phyloP scores from a whole-genome alignment of 2,329 filamentous ascomycete genomes.

The Neodidymelliopsis sp. region DNA sequence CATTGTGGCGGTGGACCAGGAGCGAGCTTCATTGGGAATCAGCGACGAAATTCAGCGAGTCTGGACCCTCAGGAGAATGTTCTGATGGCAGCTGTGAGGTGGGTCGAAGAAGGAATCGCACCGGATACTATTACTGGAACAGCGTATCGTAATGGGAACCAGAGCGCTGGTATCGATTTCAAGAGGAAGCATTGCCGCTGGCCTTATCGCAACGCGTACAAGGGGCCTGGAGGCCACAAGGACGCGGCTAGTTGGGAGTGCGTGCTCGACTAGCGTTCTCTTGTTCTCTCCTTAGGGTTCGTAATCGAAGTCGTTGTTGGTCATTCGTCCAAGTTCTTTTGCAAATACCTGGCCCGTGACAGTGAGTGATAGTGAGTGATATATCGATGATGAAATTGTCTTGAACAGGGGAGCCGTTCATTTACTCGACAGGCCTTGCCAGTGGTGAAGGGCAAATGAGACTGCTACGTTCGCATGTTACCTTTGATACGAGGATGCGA shows the following conservation, averaged over 20 bases:
- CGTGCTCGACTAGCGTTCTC: not conserved
- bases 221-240: constrained; percentile 30
- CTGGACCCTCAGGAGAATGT: constrained; percentile 52
- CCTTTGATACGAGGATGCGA: not conserved
- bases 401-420: too few species aligned
- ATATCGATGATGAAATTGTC: too few species aligned
- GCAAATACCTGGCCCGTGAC: too few species aligned
- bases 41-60: constrained; percentile 9
- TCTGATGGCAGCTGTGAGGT: constrained; percentile 53
- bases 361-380: too few species aligned
- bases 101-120: constrained; percentile 50
- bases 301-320: too few species aligned
- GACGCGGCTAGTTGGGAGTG: constrained; percentile 4
- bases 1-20: constrained; percentile 58
- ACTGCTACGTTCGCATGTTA: constrained; percentile 11
- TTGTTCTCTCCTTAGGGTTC: too few species aligned
- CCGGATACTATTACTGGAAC: constrained; percentile 45
- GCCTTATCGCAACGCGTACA: constrained; percentile 32
- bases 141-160: constrained; percentile 24
- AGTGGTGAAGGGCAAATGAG: too few species aligned
- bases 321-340: too few species aligned
- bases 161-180: constrained; percentile 28
- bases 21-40: constrained; percentile 38
- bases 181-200: constrained; percentile 38
- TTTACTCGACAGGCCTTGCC: too few species aligned